Base-by-base conservation (phyloP, 306 rosid genomes). In the Quercus berberidifolia region DNA sequence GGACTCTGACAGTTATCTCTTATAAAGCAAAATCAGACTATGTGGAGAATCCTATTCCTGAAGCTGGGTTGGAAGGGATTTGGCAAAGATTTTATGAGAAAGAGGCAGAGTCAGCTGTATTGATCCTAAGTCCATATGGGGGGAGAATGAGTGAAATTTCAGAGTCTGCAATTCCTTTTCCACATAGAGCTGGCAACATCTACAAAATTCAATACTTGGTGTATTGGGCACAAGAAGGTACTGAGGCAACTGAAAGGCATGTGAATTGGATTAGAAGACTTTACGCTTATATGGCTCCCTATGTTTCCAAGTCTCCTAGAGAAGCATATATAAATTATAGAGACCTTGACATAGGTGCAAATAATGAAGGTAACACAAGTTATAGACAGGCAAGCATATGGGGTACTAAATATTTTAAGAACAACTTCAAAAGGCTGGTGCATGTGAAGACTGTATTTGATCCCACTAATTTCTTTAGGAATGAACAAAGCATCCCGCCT, bases 11-110 rank as follows among this genome's bases (percentile, higher is more conserved):
- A 58, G 19, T 9, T 14, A 72, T 25, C 10, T 51, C 31, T 15
- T 82, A 76, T 73, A 82, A 82, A 77, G 81, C 74, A 19, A 82
- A 82, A 82, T 82, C 85, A 1, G 81, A 82, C 75, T 82, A 82
- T 31, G 85, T 82, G 23, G 10, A 62, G 15, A 35, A 54, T 6
- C 85, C 85, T 8, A 65, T 82, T 30, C 74, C 79, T 1, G 77
- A 71, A 68, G 3, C 28, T 19, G 82, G 78, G 15, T 69, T 79
- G 46, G 46, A 38, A 7, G 46, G 46, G 46, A 38, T 38, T 38
- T 38, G 46, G 46, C 46, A 38, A 38, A 54, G 21, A 13, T 77
- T 77, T 52, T 5, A 38, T 7, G 58, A 78, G 15, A 18, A 55
- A 69, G 75, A 78, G 3, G 76, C 69, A 13, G 46, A 41, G 43